A percentile compares a stretch with the other conserved stretches of the same genome.
Conservation (phyloP, 2,329 filamentous ascomycete species). For the Nannizzia gypsea region DNA sequence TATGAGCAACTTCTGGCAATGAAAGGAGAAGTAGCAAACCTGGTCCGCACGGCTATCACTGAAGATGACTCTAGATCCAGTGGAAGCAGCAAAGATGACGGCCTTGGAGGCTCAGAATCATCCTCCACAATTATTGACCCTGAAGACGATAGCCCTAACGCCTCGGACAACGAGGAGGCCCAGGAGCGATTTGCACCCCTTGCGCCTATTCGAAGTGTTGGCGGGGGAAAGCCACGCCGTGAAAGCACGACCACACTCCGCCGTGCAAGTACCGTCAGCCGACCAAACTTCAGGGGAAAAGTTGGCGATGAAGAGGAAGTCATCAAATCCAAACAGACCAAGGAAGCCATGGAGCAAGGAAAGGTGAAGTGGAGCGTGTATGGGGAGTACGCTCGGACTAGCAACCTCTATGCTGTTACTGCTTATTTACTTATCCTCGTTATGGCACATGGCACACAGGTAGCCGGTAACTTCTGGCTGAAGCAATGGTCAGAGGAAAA, state of each 20-base stretch:
- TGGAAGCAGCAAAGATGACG: constrained; percentile 39
- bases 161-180: constrained; percentile 44
- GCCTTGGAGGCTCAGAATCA: constrained; percentile 46
- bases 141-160: constrained; percentile 39
- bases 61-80: constrained; percentile 40
- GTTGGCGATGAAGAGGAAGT: constrained; percentile 65
- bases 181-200: constrained; percentile 67
- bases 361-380: constrained; percentile 98
- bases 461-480: constrained; percentile 82
- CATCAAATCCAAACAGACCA: constrained; percentile 69
- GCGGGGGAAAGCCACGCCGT: constrained; percentile 48
- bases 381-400: constrained; percentile 84
- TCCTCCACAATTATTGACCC: constrained; percentile 39
- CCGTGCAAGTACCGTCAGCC: constrained; percentile 82
- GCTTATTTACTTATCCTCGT: constrained; percentile 70
- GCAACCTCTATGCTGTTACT: constrained; percentile 70
- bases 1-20: constrained; percentile 85
- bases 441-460: constrained; percentile 66
- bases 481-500: constrained; percentile 86
- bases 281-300: constrained; percentile 74
- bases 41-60: constrained; percentile 62
- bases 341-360: constrained; percentile 84
- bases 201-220: constrained; percentile 54
- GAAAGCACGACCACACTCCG: constrained; percentile 68
- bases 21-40: constrained; percentile 77